Evolutionary conservation across 305 asterid genomes (phyloP), one percentile per base, ranked within the genome.

Genomic region (Solanum hybrid): DNA sequence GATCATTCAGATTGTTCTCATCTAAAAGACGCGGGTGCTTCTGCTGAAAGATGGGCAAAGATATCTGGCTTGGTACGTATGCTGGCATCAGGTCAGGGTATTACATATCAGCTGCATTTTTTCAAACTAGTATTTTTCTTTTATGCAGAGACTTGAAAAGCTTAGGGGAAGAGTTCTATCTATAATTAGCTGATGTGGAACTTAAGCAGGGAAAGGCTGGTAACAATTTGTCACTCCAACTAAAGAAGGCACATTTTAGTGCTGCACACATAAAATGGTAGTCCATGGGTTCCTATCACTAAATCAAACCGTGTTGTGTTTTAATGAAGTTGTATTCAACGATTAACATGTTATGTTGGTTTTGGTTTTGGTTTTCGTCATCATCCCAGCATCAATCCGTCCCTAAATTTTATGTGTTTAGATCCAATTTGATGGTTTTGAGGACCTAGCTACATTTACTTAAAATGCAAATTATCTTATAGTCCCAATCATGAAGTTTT

Each of bases 31-130:
- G 95, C 92, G 27, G 95, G 97, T 72, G 91, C 93, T 90, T 92
- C 94, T 84, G 93, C 96, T 75, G 91, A 91, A 90, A 94, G 93
- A 90, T 97, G 99, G 99, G 97, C 97, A 76, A 94, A 87, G 38
- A 88, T 90, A 81, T 94, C 96, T 88, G 88, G 91, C 91, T 86
- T 29, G 95, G 99, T 97, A 95, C 24, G 95, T 64, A 72, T 29
- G n/a, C n/a, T n/a, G n/a, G 11, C 35, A 84, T 56, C 60, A 69
- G 75, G 80, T 78, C 15, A 56, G 37, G 88, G 78, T 36, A 29
- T 24, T 77, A 86, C 45, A 36, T 27, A 27, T 69, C 69, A 78
- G 76, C 79, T 88, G 45, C 79, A 77, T 22, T 64, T 87, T 45
- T 56, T 80, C 78, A 56, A 73, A 64, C 40, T 89, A 78, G 76